Percentiles rank a stretch among this genome's conserved stretches.
Conservation (phyloP, 192 early-diverging fungal species). For the Dimargaris xerosporica region DNA sequence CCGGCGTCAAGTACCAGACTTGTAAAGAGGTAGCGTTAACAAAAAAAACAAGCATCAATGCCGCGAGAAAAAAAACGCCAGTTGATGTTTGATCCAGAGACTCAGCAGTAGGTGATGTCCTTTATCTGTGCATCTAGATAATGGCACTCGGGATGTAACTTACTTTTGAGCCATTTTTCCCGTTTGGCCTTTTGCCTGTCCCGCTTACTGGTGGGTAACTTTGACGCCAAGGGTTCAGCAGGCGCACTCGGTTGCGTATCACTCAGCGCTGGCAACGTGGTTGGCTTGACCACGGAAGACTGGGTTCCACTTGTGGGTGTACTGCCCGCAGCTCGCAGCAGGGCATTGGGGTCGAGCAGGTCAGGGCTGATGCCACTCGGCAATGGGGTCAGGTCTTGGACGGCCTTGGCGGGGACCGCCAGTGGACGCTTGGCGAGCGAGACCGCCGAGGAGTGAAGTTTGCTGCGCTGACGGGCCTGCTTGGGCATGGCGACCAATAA, state of each 20-base stretch:
- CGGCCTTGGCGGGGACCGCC: neutral
- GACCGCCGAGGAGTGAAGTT: neutral
- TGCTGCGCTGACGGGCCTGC: neutral
- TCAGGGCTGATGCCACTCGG: neutral
- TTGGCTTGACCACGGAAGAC: neutral
- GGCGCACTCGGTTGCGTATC: neutral
- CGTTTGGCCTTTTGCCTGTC: slow-evolving; percentile 1
- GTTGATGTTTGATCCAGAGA: no score
- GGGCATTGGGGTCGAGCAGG: neutral
- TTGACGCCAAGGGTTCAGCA: neutral
- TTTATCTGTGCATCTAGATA: no score
- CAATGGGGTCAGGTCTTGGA: neutral
- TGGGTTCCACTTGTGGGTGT: neutral
- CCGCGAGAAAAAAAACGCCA: no score
- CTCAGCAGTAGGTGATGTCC: no score
- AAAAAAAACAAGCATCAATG: no score
- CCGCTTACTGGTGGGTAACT: neutral
- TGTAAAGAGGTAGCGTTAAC: no score
- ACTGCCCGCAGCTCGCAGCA: neutral
- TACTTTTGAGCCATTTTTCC: neutral
- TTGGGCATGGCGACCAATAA: neutral
- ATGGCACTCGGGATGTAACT: no score
- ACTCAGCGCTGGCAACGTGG: neutral
- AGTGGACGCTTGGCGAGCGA: neutral
- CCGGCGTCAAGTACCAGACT: no score